A percentile compares a stretch with the other conserved stretches of the same genome.
phyloP scores from a whole-genome alignment of 2,329 filamentous ascomycete genomes.

The Reticulascus tulasneorum region DNA sequence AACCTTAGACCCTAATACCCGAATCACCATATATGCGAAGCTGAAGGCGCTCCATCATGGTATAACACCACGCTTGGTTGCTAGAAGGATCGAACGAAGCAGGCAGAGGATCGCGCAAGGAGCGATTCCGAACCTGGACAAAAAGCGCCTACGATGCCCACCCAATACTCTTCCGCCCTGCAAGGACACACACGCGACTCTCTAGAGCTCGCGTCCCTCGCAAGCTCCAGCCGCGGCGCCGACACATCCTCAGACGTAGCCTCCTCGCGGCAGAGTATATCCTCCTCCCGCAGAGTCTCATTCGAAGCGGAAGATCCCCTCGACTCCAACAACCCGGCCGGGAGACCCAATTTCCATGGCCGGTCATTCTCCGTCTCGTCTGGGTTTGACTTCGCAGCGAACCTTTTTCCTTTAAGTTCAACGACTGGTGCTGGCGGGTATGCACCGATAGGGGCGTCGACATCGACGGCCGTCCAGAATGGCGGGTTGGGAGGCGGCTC shows the following conservation, averaged over 20 bases:
- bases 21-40: too few species aligned
- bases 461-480: conserved; percentile 30
- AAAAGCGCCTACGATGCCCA: background rate
- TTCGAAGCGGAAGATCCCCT: conserved; percentile 84
- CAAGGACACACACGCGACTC: conserved; percentile 70
- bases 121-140: too few species aligned
- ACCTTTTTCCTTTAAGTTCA: conserved; percentile 86
- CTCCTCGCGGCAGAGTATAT: conserved; percentile 77
- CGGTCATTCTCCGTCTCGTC: conserved; percentile 89
- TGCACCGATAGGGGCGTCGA: conserved; percentile 75
- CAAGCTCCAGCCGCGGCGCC: conserved; percentile 69
- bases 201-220: conserved; percentile 91
- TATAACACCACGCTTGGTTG: too few species aligned
- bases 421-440: conserved; percentile 70
- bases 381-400: conserved; percentile 91
- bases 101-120: too few species aligned
- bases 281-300: conserved; percentile 88
- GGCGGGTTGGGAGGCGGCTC: conserved; percentile 68
- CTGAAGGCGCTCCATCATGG: too few species aligned
- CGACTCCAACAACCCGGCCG: conserved; percentile 54
- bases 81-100: too few species aligned
- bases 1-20: too few species aligned
- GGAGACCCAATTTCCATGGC: conserved; percentile 40
- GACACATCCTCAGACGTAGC: conserved; percentile 58
- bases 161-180: conserved; percentile 28